Base-by-base conservation (phyloP, 2,329 filamentous ascomycete species). In the Neonectria sp. region DNA sequence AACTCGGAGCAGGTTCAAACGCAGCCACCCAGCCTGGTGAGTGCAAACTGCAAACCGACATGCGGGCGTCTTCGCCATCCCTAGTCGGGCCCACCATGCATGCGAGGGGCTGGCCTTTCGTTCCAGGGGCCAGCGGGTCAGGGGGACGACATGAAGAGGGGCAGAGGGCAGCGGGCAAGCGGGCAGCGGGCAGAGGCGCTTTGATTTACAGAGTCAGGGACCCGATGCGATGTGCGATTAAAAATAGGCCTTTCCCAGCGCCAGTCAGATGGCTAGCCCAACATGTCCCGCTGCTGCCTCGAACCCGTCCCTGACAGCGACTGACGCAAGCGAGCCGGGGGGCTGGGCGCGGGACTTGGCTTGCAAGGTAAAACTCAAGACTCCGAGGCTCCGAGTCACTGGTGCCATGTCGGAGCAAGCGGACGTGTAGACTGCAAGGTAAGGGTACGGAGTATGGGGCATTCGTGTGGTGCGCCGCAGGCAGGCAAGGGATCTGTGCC, bases 171-270 rank as follows among this genome's bases (percentile, higher is more conserved):
- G 27, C 27, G 7, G 27, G 27, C 27, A 29, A 59, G 48, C 27
- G 55, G 60, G 35, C 58, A 27, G 65, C 60, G 56, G 56, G 33
- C 65, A 59, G 57, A 63, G 63, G 67, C 73, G 71, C 69, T 69
- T 71, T 71, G 72, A 71, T 71, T 72, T 61, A 73, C 70, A 71
- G 37, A 40, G 40, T 24, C 40, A 45, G 68, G 71, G 69, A 68
- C 65, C 63, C 53, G 68, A 66, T 53, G 71, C 67, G 40, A 66
- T 70, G 66, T 69, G 63, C 65, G 63, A 71, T 72, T 75, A 75
- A 75, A 75, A 75, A 75, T 73, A 75, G 74, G 71, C 69, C 72
- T 72, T 72, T 66, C 72, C 67, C 70, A 59, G 61, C 65, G 57
- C 59, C 63, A 63, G 67, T 65, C 57, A 57, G 56, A 65, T 46